These are phyloP conservation scores for Boletus fagicola DNA, from an alignment of 768 basidiomycete species.

Conservation along the genomic window DNA sequence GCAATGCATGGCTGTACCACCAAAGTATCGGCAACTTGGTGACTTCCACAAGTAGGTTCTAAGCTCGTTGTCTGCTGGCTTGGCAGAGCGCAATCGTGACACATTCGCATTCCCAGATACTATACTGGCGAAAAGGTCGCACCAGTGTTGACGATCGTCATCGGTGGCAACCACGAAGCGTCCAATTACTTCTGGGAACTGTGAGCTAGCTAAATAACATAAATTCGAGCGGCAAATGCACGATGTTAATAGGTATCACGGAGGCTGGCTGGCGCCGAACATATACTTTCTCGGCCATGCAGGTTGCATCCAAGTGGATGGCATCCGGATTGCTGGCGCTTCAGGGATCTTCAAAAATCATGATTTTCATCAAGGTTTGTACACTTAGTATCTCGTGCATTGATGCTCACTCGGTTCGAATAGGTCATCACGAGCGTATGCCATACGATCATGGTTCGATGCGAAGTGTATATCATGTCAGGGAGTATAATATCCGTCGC, in stretches of 20 bases:
- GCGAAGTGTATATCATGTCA: slow-evolving; percentile 86
- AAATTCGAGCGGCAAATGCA: slow-evolving; percentile 1
- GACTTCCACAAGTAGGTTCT: slow-evolving; percentile 71
- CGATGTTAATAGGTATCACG: slow-evolving; percentile 68
- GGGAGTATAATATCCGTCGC: slow-evolving; percentile 79
- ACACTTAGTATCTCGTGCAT: background rate
- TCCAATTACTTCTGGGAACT: slow-evolving; percentile 97
- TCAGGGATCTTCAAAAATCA: slow-evolving; percentile 87
- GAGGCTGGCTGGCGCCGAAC: slow-evolving; percentile 95
- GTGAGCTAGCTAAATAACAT: slow-evolving; percentile 48
- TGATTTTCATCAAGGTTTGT: slow-evolving; percentile 68
- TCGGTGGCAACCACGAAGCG: slow-evolving; percentile 98
- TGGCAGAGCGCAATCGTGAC: slow-evolving; percentile 1
- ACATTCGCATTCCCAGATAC: slow-evolving; percentile 51
- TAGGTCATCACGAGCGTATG: slow-evolving; percentile 77
- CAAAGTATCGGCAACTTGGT: slow-evolving; percentile 82
- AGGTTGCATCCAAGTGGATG: slow-evolving; percentile 85
- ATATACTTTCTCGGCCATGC: slow-evolving; percentile 95
- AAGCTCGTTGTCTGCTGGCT: background rate
- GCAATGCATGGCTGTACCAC: slow-evolving; percentile 86
- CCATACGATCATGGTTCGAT: slow-evolving; percentile 76
- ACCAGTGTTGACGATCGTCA: slow-evolving; percentile 86
- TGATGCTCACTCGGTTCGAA: slow-evolving; percentile 7
- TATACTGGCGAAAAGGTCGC: slow-evolving; percentile 82
- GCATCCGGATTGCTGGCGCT: slow-evolving; percentile 82